Evolutionary conservation across 352 stramenopile genomes (phyloP), one percentile per base, ranked within the genome.

Genomic region (Phytophthora chlamydospora): DNA sequence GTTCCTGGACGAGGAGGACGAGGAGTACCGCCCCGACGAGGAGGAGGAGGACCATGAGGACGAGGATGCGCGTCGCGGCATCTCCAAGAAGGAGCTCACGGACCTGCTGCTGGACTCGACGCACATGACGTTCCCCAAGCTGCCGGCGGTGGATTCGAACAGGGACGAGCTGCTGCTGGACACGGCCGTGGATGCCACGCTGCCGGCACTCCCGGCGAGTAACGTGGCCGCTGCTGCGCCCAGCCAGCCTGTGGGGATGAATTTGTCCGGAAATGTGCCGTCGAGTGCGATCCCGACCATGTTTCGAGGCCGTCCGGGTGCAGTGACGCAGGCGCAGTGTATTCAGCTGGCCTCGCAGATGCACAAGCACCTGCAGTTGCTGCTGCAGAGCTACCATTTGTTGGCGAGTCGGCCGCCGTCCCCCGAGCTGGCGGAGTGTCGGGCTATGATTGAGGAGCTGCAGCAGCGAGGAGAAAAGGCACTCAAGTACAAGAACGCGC

Each of bases 1-100:
- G 27, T 95, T 95, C 43, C 58, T 95, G 58, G 87, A 95, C 61
- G 86, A 95, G 50, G 86, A 95, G 46, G 86, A 93, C 48, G 85
- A 94, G 31, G 86, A 92, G 64, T 93, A 95, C 49, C 70, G 75
- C 6, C 83, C 82, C 0, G 78, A 87, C 1, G 80, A 90, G 31
- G 86, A 93, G 1, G 84, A 91, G 1, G 83, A 89, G 11, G 80
- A 91, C 0, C 81, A 89, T 1, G 82, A 91, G 3, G 77, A 89
- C 6, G 83, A 94, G 29, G 67, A 76, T 24, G 54, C 32, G n/a
- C 54, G 61, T 14, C 50, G 64, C 32, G 71, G 76, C 8, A 85
- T 95, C 40, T 91, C 87, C 19, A 93, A 91, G 69, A 85, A 86
- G 34, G 87, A 95, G 49, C 73, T 95, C 33, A 91, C 82, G 1